These are phyloP conservation scores for Trypanosoma melophagium DNA, from an alignment of 208 protist genomes.

Conservation along the genomic window DNA sequence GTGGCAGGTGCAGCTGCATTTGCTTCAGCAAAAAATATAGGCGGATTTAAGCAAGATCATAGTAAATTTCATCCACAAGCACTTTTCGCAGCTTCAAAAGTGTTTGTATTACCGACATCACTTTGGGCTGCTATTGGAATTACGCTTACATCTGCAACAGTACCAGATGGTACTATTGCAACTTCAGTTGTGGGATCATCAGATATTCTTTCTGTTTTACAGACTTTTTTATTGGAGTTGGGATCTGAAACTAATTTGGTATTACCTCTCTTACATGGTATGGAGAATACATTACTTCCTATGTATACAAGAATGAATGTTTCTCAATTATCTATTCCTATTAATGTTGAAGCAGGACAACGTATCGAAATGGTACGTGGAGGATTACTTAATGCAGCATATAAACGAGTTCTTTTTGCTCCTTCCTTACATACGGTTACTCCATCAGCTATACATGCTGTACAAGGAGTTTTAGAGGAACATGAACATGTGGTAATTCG, in stretches of 20 bases:
- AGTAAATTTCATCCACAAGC: constrained; percentile 7
- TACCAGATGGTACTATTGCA: constrained; percentile 8
- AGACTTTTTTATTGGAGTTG: constrained; percentile 23
- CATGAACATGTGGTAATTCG: constrained; percentile 49
- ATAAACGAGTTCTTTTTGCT: constrained; percentile 21
- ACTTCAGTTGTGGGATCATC: constrained; percentile 17
- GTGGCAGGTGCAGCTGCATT: constrained; percentile 35
- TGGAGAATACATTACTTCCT: constrained; percentile 23
- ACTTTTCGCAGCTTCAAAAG: constrained; percentile 13
- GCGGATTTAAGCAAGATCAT: constrained; percentile 4
- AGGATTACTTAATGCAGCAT: constrained; percentile 24
- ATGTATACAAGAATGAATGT: constrained; percentile 14
- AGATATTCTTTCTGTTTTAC: constrained; percentile 7
- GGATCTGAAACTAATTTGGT: constrained; percentile 21
- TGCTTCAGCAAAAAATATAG: constrained; percentile 12
- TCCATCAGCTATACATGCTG: constrained; percentile 8
- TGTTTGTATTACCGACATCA: constrained; percentile 18
- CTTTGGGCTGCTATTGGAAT: constrained; percentile 27
- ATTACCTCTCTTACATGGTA: constrained; percentile 21
- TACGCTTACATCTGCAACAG: constrained; percentile 2
- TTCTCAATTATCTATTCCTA: constrained; percentile 15
- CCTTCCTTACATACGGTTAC: constrained; percentile 21
- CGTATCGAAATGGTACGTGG: constrained; percentile 26
- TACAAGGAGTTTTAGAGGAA: constrained; percentile 15
- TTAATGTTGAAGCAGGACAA: constrained; percentile 1